Percentiles rank a stretch among this genome's conserved stretches.
Evolutionary conservation across 441 rosid genomes (phyloP).

Genomic region (Jatropha podagrica): DNA sequence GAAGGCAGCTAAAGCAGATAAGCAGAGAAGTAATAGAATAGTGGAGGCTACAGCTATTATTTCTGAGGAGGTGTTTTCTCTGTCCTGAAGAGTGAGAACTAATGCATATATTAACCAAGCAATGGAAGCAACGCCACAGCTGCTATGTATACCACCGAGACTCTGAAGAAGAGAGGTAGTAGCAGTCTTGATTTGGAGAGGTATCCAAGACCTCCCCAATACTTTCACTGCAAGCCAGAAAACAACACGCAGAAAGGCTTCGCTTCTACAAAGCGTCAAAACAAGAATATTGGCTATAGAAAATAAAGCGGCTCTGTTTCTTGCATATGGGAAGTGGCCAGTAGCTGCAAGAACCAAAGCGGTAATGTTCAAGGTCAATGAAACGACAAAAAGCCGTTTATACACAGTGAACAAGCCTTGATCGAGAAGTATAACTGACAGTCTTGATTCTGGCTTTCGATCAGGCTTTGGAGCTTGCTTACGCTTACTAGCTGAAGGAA

Average conservation of each 20-base stretch:
- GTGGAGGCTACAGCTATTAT: slow-evolving; percentile 49
- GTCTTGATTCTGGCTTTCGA: slow-evolving; percentile 43
- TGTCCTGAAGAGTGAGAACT: slow-evolving; percentile 44
- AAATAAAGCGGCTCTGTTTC: slow-evolving; percentile 57
- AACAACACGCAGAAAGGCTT: slow-evolving; percentile 54
- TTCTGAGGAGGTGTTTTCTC: slow-evolving; percentile 47
- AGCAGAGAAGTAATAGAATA: slow-evolving; percentile 51
- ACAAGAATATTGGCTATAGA: slow-evolving; percentile 67
- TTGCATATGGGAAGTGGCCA: slow-evolving; percentile 58
- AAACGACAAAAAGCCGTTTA: slow-evolving; percentile 55
- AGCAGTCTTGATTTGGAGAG: slow-evolving; percentile 51
- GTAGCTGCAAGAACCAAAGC: slow-evolving; percentile 57
- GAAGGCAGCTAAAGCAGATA: slow-evolving; percentile 60
- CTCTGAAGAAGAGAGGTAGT: slow-evolving; percentile 68
- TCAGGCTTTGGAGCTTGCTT: slow-evolving; percentile 34
- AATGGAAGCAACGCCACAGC: slow-evolving; percentile 70
- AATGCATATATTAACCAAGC: slow-evolving; percentile 67
- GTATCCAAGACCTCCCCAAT: slow-evolving; percentile 58
- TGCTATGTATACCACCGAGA: slow-evolving; percentile 74
- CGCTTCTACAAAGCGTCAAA: slow-evolving; percentile 66
- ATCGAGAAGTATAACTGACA: slow-evolving; percentile 62
- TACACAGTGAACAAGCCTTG: slow-evolving; percentile 76
- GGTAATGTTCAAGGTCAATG: slow-evolving; percentile 42
- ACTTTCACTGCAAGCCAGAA: slow-evolving; percentile 58
- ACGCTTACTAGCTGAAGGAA: slow-evolving; percentile 28